Evolutionary conservation across 352 stramenopile genomes (phyloP), one percentile per base, ranked within the genome.

Genomic region (Phytophthora hybrid): DNA sequence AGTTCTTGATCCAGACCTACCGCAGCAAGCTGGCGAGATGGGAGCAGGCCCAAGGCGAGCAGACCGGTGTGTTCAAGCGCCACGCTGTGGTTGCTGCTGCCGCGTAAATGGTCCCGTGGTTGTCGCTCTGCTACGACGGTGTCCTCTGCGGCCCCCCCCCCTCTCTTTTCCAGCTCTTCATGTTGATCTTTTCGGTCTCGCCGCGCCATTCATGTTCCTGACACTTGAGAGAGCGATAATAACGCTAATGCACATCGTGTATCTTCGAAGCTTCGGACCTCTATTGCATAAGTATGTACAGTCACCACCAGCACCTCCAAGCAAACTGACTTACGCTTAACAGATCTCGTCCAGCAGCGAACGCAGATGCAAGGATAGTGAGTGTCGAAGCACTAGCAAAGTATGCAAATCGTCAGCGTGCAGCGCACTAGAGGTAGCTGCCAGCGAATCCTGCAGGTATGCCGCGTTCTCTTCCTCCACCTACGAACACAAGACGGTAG

Each of bases 1-100:
- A 94, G 76, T 86, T 93, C 63, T 79, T 96, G 10, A 92, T 94
- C 47, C 82, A 93, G 74, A 92, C 81, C 18, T 92, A 91, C 59
- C 78, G 87, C 59, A 90, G 77, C 62, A 83, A 85, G 53, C 73
- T 92, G 19, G 84, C 74, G 10, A 84, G 82, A 54, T 96, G 89
- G 89, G 86, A 96, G 59, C 85, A 91, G 29, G 81, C 79, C 0
- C 82, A 90, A 54, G 81, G 69, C 4, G 87, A 87, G 14, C 77
- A 94, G 54, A 69, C 85, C 1, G 89, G 89, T 13, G 87, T 96
- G 57, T 96, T 90, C 70, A 93, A 93, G 70, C 89, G 89, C 11
- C 73, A 82, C 21, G 66, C 77, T 0, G 49, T 84, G 16, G 88
- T 89, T 32, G 84, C 81, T 19, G 76, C 88, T 21, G 84, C 86